A percentile compares a stretch with the other conserved stretches of the same genome.
Evolutionary conservation across 1,284 basidiomycete species (phyloP).

Genomic region (Omphalotus olearius): DNA sequence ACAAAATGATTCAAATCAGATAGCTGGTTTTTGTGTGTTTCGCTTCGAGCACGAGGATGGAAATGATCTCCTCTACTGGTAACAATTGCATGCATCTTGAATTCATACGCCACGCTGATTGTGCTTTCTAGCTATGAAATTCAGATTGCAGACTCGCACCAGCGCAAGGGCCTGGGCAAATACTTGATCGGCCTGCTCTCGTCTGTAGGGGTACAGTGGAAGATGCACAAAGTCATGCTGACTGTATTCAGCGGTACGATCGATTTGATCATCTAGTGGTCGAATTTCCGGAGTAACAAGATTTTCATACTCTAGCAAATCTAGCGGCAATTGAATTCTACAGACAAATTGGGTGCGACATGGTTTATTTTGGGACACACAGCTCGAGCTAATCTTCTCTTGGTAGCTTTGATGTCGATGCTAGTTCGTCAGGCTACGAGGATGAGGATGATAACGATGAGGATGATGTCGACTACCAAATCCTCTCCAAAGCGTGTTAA

Average conservation of each 20-base stretch:
- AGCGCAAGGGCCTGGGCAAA: constrained; percentile 55
- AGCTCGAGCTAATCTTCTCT: background rate
- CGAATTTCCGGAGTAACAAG: background rate
- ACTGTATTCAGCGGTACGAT: constrained; percentile 63
- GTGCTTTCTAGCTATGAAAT: constrained; percentile 59
- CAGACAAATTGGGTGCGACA: constrained; percentile 44
- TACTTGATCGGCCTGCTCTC: constrained; percentile 45
- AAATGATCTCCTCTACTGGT: constrained; percentile 67
- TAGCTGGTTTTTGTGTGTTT: constrained; percentile 59
- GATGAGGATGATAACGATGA: constrained; percentile 24
- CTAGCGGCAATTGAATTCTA: constrained; percentile 53
- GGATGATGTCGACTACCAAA: constrained; percentile 47
- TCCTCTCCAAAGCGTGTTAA: constrained; percentile 39
- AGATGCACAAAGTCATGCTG: constrained; percentile 67
- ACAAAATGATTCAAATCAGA: constrained; percentile 16
- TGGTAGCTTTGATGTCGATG: constrained; percentile 51
- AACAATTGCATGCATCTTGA: background rate
- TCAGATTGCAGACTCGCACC: constrained; percentile 44
- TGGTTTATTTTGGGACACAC: background rate
- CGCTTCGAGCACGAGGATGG: constrained; percentile 66
- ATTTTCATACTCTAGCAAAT: constrained; percentile 42
- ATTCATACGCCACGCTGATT: constrained; percentile 8
- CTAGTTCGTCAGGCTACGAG: constrained; percentile 48
- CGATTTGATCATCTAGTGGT: background rate
- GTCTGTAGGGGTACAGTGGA: constrained; percentile 44